These are phyloP conservation scores for Penicillium rolfsii DNA, from an alignment of 2,329 filamentous ascomycete genomes.

Conservation along the genomic window DNA sequence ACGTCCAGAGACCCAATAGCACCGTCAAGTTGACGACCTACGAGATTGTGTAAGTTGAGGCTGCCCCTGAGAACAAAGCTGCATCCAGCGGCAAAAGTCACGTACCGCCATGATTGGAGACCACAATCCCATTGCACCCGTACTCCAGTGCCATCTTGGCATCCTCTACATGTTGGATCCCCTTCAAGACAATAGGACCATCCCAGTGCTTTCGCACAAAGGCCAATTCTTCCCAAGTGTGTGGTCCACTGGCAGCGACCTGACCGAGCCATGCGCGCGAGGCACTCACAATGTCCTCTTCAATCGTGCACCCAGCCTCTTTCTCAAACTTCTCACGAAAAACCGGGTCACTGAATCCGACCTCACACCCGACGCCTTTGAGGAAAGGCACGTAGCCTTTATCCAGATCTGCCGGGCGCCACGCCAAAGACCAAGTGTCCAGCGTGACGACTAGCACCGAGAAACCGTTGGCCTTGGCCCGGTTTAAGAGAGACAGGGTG, in stretches of 20 bases:
- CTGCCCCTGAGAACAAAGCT: background rate
- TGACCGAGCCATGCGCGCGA: constrained; percentile 57
- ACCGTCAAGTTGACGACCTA: constrained; percentile 55
- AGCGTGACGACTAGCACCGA: constrained; percentile 71
- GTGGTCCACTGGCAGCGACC: constrained; percentile 57
- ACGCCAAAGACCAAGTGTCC: constrained; percentile 70
- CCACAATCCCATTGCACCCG: constrained; percentile 55
- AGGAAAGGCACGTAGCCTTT: constrained; percentile 59
- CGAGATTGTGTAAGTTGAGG: background rate
- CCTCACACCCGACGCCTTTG: constrained; percentile 60
- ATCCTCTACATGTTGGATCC: constrained; percentile 57
- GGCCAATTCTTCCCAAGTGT: constrained; percentile 65
- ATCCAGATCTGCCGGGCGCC: constrained; percentile 69
- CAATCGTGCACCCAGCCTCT: constrained; percentile 49
- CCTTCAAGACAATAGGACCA: constrained; percentile 67
- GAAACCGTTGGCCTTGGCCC: constrained; percentile 66
- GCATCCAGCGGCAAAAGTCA: background rate
- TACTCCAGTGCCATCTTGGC: constrained; percentile 49
- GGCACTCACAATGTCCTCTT: constrained; percentile 56
- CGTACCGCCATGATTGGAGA: constrained; percentile 57
- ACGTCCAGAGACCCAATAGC: constrained; percentile 57
- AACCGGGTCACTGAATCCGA: constrained; percentile 69
- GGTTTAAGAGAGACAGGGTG: constrained; percentile 63
- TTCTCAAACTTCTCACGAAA: constrained; percentile 62
- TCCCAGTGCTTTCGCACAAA: constrained; percentile 64